Conservation (phyloP, 2,329 filamentous ascomycete genomes). For the Coniochaeta sp. region DNA sequence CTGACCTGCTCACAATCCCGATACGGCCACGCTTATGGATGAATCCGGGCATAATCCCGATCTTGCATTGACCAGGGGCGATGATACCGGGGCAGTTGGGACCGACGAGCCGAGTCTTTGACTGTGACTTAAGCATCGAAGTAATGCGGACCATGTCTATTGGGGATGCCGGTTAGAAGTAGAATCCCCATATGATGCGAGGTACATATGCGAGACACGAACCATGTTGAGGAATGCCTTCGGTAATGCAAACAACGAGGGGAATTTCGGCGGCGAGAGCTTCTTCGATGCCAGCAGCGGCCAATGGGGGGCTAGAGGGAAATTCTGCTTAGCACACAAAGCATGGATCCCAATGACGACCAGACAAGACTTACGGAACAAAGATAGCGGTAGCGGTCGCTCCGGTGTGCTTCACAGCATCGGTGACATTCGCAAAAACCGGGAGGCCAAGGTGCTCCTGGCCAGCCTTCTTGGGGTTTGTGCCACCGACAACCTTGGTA, state of each 20-base stretch:
- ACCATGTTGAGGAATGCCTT: slow-evolving; percentile 97
- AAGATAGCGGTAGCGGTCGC: slow-evolving; percentile 92
- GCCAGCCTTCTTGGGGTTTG: slow-evolving; percentile 98
- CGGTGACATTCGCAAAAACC: slow-evolving; percentile 83
- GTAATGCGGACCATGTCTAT: slow-evolving; percentile 98
- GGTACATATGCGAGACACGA: slow-evolving; percentile 25
- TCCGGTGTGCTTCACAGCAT: slow-evolving; percentile 84
- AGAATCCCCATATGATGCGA: slow-evolving; percentile 1
- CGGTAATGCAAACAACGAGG: slow-evolving; percentile 93
- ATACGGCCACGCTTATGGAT: slow-evolving; percentile 99
- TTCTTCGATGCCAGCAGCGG: slow-evolving; percentile 93
- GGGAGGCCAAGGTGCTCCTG: slow-evolving; percentile 81
- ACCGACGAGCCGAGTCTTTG: slow-evolving; percentile 92
- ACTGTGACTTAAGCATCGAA: slow-evolving; percentile 93
- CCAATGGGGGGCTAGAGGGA: slow-evolving; percentile 66
- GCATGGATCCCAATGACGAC: slow-evolving; percentile 22
- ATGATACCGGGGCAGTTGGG: slow-evolving; percentile 99
- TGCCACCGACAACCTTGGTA: slow-evolving; percentile 95
- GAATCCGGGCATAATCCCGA: slow-evolving; percentile 99
- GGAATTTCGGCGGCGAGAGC: slow-evolving; percentile 89
- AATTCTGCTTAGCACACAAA: background rate
- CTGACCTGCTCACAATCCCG: slow-evolving; percentile 96
- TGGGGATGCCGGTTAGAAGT: slow-evolving; percentile 7
- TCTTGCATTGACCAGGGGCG: slow-evolving; percentile 94
- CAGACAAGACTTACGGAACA: slow-evolving; percentile 71